phyloP scores from a whole-genome alignment of 176 grass and related monocot genomes.

The Aegilops tauschii region DNA sequence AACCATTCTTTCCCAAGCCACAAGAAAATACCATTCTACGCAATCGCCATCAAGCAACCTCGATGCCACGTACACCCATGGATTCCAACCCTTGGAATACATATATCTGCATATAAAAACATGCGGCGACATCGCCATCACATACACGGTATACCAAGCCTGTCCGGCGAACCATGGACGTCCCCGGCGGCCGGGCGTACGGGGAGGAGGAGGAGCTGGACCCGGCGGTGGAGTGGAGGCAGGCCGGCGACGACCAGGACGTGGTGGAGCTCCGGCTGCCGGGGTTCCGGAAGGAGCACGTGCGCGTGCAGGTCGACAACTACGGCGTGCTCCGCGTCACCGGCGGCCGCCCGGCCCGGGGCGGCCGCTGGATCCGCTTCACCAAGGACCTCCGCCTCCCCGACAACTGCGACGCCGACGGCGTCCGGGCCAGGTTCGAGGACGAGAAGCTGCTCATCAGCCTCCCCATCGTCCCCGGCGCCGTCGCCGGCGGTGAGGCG shows the following conservation, averaged over 20 bases:
- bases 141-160: not conserved
- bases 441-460: slow-evolving; percentile 32
- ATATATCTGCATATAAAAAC: not conserved
- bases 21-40: not conserved
- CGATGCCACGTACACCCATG: not conserved
- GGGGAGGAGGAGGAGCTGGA: slow-evolving; percentile 31
- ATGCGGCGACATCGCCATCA: not conserved
- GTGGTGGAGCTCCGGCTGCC: slow-evolving; percentile 43
- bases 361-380: slow-evolving; percentile 26
- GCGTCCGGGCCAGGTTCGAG: slow-evolving; percentile 49
- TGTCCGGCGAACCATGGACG: slow-evolving; percentile 20
- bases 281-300: slow-evolving; percentile 55
- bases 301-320: slow-evolving; percentile 46
- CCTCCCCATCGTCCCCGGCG: slow-evolving; percentile 18
- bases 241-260: not conserved
- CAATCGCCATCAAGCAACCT: slow-evolving; percentile 21
- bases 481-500: not conserved
- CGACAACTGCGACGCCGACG: slow-evolving; percentile 30
- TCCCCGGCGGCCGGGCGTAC: not conserved
- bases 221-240: slow-evolving; percentile 26
- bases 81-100: not conserved
- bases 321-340: slow-evolving; percentile 35
- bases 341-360: slow-evolving; percentile 25
- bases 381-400: slow-evolving; percentile 44
- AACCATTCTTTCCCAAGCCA: no score